Evolutionary conservation across 805 yeast species (phyloP), one percentile per base, ranked within the genome.

Genomic region (Maudiozyma pseudohumilis): DNA sequence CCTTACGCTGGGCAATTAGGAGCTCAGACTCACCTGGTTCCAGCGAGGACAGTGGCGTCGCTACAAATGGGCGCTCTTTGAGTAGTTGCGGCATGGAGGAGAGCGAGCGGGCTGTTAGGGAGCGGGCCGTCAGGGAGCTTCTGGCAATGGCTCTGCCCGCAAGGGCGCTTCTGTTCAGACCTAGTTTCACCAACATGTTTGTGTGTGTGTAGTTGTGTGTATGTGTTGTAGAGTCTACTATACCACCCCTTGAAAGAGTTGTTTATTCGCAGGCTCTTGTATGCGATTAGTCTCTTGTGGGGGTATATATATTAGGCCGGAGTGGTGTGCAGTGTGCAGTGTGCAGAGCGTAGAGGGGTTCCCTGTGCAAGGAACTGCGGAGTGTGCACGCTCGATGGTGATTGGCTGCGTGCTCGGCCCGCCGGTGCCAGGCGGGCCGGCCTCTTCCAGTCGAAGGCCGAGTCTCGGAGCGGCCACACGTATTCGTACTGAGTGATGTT

Each of bases 1-100:
- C 74, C 48, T 69, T 74, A 63, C 98, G 77, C 69, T 89, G 97
- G 38, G 77, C 76, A 40, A 75, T 70, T 44, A 89, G 72, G 40
- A 87, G 6, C 23, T 34, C 35, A n/a, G 41, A 34, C 15, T 39
- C 41, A 31, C 38, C 38, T 12, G 40, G 32, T 32, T 36, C 26
- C 18, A 32, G 17, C 4, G 21, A n/a, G 6, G 18, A 19, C 8
- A 25, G 25, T n/a, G n/a, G n/a, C n/a, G n/a, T n/a, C 13, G 21
- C 27, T n/a, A 39, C 21, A 22, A 20, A 39, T 29, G 31, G 24
- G 16, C 15, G 29, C 17, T 33, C 34, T 15, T 27, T 36, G 6
- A 12, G 7, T 13, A n/a, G n/a, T n/a, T n/a, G 28, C 4, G 22
- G 4, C 8, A 6, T n/a, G 8, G 20, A n/a, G n/a, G n/a, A n/a